Base-by-base conservation (phyloP, 2,329 filamentous ascomycete species). In the Epichloe typhina region DNA sequence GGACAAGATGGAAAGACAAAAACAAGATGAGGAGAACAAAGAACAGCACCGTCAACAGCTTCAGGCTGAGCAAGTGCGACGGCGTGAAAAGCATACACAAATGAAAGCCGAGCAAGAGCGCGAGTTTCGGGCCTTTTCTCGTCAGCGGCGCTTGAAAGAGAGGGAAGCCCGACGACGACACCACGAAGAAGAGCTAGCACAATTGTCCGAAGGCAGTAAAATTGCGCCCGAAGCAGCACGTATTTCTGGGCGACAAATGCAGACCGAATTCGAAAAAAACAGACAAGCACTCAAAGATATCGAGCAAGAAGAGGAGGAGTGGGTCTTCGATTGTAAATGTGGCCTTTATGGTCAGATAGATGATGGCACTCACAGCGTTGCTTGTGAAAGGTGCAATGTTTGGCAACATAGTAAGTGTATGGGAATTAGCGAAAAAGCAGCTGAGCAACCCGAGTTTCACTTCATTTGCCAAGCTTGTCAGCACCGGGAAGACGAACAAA, bases 381-480 rank as follows among this genome's bases (percentile, higher is more conserved):
- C 90, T 31, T 98, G 93, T 68, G 93, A 98, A 63, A 83, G 76
- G 57, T 98, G 93, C 72, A 94, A 84, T 62, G 84, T 95, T 46
- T 98, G 93, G 93, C 91, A 97, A 64, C 93, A 98, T 63, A 95
- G 89, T 72, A 88, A 86, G 60, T 98, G 93, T 62, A 78, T 95
- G 53, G 84, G 83, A 40, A 86, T 97, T 55, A 77, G 79, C 44
- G 79, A 94, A 59, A 71, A 77, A 53, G 85, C 90, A 55, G 90
- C 89, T 0, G 91, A 95, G 56, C 76, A 82, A 45, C 81, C 88
- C 1, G 86, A 94, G 57, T 97, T 97, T 61, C 82, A 87, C 54
- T 95, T 95, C 61, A 67, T 95, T 56, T 97, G 91, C 69, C 72
- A 72, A 36, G 81, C 84, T 46, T 98, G 93, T 70, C 81, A 79